phyloP scores from a whole-genome alignment of 2,329 filamentous ascomycete genomes.

The Aciculosporium take region DNA sequence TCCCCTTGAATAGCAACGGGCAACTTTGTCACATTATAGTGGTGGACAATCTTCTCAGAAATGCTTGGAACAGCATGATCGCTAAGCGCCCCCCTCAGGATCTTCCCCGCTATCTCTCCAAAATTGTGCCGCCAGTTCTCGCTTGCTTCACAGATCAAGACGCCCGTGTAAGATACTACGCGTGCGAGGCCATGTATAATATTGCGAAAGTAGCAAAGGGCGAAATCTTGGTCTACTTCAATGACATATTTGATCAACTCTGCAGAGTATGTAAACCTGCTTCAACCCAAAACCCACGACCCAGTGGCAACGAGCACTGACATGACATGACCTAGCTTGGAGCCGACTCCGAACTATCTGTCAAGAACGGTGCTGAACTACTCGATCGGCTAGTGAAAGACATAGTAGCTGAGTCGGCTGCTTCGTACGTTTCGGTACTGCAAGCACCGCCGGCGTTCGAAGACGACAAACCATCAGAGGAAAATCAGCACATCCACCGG shows the following conservation, averaged over 20 bases:
- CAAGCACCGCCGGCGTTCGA: constrained; percentile 38
- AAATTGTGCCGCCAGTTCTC: constrained; percentile 90
- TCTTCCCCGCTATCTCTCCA: constrained; percentile 77
- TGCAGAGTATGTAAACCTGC: constrained; percentile 57
- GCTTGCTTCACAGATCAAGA: constrained; percentile 98
- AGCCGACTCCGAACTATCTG: constrained; percentile 88
- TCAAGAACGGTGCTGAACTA: constrained; percentile 94
- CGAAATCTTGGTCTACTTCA: constrained; percentile 93
- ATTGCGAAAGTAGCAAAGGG: constrained; percentile 98
- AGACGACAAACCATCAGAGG: constrained; percentile 31
- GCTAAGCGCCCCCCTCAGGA: constrained; percentile 41
- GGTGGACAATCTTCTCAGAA: neutral
- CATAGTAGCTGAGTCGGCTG: constrained; percentile 87
- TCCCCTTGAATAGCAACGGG: neutral
- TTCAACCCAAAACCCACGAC: constrained; percentile 1
- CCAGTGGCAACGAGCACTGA: constrained; percentile 1
- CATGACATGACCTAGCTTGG: constrained; percentile 48
- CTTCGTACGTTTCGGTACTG: constrained; percentile 84
- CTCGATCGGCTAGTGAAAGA: constrained; percentile 91
- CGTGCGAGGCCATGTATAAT: constrained; percentile 99
- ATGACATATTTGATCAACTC: constrained; percentile 92
- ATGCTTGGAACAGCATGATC: neutral
- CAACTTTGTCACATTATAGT: neutral
- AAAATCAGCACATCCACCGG: constrained; percentile 33
- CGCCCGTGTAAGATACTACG: constrained; percentile 92